Evolutionary conservation across 2,329 filamentous ascomycete species (phyloP).

Genomic region (Phyllachora maydis): DNA sequence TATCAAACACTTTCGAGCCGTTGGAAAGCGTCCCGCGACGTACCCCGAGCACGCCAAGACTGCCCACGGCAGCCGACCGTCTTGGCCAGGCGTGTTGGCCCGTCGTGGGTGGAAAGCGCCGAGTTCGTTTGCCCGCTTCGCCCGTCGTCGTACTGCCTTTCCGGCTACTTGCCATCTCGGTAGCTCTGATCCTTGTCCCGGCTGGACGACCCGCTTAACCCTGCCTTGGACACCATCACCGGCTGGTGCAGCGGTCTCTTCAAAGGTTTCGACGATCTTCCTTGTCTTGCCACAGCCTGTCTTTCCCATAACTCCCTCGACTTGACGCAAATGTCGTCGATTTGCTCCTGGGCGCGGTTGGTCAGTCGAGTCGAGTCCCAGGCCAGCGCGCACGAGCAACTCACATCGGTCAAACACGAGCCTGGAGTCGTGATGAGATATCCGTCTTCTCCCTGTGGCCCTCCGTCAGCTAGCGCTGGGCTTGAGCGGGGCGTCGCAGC

Average conservation of each 20-base stretch:
- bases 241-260: slow-evolving; percentile 37
- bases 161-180: slow-evolving; percentile 10
- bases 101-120: no score
- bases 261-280: slow-evolving; percentile 23
- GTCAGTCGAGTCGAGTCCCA: slow-evolving; percentile 6
- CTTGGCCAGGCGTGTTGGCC: no score
- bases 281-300: slow-evolving; percentile 27
- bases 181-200: slow-evolving; percentile 14
- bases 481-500: slow-evolving; percentile 9
- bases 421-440: slow-evolving; percentile 38
- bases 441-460: slow-evolving; percentile 33
- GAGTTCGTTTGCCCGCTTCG: no score
- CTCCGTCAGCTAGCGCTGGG: slow-evolving; percentile 3
- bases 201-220: slow-evolving; percentile 12
- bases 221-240: slow-evolving; percentile 23
- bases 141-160: slow-evolving; percentile 9
- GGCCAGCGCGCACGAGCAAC: slow-evolving; percentile 7
- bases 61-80: no score
- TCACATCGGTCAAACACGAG: slow-evolving; percentile 36
- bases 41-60: no score
- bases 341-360: slow-evolving; percentile 29
- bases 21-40: no score
- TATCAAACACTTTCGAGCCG: no score
- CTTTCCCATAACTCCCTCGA: slow-evolving; percentile 36
- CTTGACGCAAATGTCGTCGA: slow-evolving; percentile 39